phyloP scores from a whole-genome alignment of 768 basidiomycete species.

The Royoungia palumana region DNA sequence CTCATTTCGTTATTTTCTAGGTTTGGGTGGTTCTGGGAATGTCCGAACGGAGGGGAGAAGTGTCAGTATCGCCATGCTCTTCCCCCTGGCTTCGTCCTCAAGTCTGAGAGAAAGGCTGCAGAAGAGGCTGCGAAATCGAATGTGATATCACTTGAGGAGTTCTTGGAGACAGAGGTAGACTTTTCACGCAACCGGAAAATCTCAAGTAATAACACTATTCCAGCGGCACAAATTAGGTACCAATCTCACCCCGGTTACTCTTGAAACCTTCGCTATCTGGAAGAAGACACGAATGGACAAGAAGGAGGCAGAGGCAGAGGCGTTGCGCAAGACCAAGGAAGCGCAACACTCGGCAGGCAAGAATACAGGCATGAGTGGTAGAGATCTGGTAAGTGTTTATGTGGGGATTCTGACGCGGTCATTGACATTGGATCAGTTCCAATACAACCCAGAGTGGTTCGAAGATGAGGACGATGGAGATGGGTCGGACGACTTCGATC shows the following conservation, averaged over 20 bases:
- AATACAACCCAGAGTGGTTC: slow-evolving; percentile 95
- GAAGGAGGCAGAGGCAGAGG: slow-evolving; percentile 88
- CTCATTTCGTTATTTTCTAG: slow-evolving; percentile 29
- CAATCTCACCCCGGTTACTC: slow-evolving; percentile 90
- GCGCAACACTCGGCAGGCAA: slow-evolving; percentile 82
- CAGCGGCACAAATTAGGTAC: slow-evolving; percentile 92
- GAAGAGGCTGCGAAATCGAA: slow-evolving; percentile 91
- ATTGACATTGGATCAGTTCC: slow-evolving; percentile 56
- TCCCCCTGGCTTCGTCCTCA: slow-evolving; percentile 94
- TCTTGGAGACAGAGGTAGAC: slow-evolving; percentile 91
- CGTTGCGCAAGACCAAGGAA: slow-evolving; percentile 76
- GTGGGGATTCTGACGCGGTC: background rate
- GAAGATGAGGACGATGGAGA: slow-evolving; percentile 61
- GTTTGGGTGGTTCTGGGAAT: slow-evolving; percentile 97
- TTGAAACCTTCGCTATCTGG: slow-evolving; percentile 89
- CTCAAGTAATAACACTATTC: slow-evolving; percentile 1
- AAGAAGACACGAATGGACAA: slow-evolving; percentile 94
- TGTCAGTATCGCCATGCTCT: slow-evolving; percentile 96
- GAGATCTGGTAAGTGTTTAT: slow-evolving; percentile 71
- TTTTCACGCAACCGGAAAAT: background rate
- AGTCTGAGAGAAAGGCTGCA: slow-evolving; percentile 86
- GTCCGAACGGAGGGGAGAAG: slow-evolving; percentile 73
- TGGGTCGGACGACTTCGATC: slow-evolving; percentile 51
- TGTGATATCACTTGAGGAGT: slow-evolving; percentile 90
- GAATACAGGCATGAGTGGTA: slow-evolving; percentile 88